phyloP scores from a whole-genome alignment of 2,329 filamentous ascomycete species.

The Penicillium sp. region DNA sequence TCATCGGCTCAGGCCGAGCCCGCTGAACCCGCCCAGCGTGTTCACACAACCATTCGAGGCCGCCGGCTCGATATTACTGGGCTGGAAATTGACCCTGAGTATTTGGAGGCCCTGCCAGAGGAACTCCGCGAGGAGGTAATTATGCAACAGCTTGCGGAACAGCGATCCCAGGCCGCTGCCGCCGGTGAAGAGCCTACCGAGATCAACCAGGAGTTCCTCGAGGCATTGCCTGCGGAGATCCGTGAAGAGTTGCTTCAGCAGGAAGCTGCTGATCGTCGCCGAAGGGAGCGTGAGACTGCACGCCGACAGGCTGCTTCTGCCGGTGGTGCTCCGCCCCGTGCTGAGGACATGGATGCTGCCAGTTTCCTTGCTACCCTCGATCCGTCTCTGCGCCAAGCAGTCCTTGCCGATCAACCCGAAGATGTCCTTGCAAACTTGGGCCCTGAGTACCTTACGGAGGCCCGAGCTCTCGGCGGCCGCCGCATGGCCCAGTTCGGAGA shows the following conservation, averaged over 20 bases:
- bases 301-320: slow-evolving; percentile 58
- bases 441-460: slow-evolving; percentile 79
- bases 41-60: slow-evolving; percentile 79
- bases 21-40: slow-evolving; percentile 53
- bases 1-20: slow-evolving; percentile 41
- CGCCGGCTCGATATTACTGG: slow-evolving; percentile 89
- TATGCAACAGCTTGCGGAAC: slow-evolving; percentile 78
- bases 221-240: slow-evolving; percentile 85
- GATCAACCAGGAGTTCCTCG: slow-evolving; percentile 88
- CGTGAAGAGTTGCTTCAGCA: slow-evolving; percentile 86
- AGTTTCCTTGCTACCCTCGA: slow-evolving; percentile 90
- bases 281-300: slow-evolving; percentile 76
- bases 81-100: slow-evolving; percentile 89
- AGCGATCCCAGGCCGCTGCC: slow-evolving; percentile 70
- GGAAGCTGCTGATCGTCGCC: slow-evolving; percentile 81
- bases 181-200: slow-evolving; percentile 59
- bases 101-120: slow-evolving; percentile 93
- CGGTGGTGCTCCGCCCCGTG: slow-evolving; percentile 48
- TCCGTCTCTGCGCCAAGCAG: slow-evolving; percentile 74
- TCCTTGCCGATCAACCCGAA: slow-evolving; percentile 87
- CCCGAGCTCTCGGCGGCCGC: slow-evolving; percentile 63
- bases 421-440: slow-evolving; percentile 79
- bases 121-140: slow-evolving; percentile 95
- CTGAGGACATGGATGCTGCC: slow-evolving; percentile 84
- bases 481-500: slow-evolving; percentile 53